These are phyloP conservation scores for Aspergillus transmontanensis DNA, from an alignment of 2,329 filamentous ascomycete species.

Conservation along the genomic window DNA sequence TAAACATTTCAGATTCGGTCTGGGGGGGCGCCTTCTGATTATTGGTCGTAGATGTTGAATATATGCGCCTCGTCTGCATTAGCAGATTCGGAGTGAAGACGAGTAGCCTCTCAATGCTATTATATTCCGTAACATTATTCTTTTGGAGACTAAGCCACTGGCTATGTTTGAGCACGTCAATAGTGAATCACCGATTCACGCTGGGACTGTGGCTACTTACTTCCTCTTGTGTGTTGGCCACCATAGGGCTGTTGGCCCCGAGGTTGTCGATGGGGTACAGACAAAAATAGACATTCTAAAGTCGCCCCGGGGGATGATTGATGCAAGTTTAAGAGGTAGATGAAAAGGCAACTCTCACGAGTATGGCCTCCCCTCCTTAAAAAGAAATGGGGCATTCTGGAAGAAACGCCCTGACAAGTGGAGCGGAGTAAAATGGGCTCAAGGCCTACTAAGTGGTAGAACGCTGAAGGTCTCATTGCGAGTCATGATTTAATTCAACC, in stretches of 20 bases:
- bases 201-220: slow-evolving; percentile 4
- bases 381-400: no score
- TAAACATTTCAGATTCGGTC: slow-evolving; percentile 13
- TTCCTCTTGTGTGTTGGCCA: slow-evolving; percentile 13
- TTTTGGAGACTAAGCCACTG: neutral
- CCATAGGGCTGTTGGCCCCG: neutral
- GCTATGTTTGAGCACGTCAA: neutral
- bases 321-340: neutral
- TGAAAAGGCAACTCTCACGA: neutral
- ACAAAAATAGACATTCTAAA: neutral
- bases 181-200: neutral
- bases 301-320: neutral
- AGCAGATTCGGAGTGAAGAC: slow-evolving; percentile 54
- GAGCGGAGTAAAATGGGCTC: neutral
- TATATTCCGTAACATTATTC: neutral
- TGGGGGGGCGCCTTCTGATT: neutral
- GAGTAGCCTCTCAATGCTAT: slow-evolving; percentile 34
- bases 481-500: no score
- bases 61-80: slow-evolving; percentile 52
- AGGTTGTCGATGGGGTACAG: neutral
- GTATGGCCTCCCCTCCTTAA: no score
- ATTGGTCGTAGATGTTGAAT: neutral
- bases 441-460: neutral
- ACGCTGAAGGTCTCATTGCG: neutral
- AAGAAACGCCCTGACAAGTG: no score